These are phyloP conservation scores for Ramichloridium luteum DNA, from an alignment of 2,329 filamentous ascomycete species.

Conservation along the genomic window DNA sequence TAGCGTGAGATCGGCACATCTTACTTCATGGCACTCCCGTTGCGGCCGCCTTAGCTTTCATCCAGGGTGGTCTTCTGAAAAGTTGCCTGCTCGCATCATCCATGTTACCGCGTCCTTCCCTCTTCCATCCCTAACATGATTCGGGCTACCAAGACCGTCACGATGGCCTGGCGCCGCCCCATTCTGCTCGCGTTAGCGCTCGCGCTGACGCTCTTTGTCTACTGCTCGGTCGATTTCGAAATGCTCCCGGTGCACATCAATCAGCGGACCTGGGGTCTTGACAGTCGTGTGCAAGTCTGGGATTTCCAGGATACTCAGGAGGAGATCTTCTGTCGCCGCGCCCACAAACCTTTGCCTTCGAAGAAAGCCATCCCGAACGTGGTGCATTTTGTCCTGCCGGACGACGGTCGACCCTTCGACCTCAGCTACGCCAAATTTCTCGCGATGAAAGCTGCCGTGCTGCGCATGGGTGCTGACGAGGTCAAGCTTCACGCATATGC, in stretches of 20 bases:
- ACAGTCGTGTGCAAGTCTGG: background rate
- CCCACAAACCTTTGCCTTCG: background rate
- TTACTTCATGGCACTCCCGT: too few relatives aligned
- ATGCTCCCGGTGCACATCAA: background rate
- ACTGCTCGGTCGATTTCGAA: too few relatives aligned
- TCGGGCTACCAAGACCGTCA: too few relatives aligned
- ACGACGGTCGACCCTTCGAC: conserved; percentile 5
- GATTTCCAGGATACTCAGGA: conserved; percentile 1
- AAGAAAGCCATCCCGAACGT: conserved; percentile 5
- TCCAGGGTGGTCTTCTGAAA: too few relatives aligned
- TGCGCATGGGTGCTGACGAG: conserved; percentile 6
- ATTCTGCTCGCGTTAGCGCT: too few relatives aligned
- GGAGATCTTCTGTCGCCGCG: conserved; percentile 6
- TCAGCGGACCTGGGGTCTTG: background rate
- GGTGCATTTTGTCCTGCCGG: conserved; percentile 9
- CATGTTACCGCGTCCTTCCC: too few relatives aligned
- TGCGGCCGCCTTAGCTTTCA: too few relatives aligned
- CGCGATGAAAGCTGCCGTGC: conserved; percentile 9
- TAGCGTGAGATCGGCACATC: too few relatives aligned
- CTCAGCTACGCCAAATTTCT: conserved; percentile 8
- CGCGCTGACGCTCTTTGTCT: too few relatives aligned
- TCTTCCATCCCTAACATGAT: too few relatives aligned
- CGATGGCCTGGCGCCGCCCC: too few relatives aligned
- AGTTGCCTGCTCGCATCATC: too few relatives aligned
- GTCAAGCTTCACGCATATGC: conserved; percentile 8